These are phyloP conservation scores for Prunus yedoensis DNA, from an alignment of 331 rosid species.

Conservation along the genomic window DNA sequence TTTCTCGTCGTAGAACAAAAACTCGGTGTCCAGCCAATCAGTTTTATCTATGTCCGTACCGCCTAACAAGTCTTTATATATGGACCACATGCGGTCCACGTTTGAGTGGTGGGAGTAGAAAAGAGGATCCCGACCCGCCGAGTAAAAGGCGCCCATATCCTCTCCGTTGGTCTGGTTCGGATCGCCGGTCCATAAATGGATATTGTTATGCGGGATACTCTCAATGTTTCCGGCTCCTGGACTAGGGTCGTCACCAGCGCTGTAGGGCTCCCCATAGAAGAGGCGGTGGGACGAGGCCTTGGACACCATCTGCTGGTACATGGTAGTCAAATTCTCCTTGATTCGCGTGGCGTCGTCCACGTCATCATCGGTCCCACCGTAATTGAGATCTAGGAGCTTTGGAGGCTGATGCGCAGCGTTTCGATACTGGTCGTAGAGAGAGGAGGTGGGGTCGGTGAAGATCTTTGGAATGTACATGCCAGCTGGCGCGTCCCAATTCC, in stretches of 20 bases:
- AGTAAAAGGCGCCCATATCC: constrained; percentile 43
- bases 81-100: constrained; percentile 66
- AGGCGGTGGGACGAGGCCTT: constrained; percentile 5
- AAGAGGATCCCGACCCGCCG: constrained; percentile 75
- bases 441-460: constrained; percentile 34
- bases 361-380: background rate
- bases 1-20: constrained; percentile 72
- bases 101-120: constrained; percentile 73
- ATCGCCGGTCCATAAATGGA: constrained; percentile 14
- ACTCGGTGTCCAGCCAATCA: constrained; percentile 61
- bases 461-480: constrained; percentile 65
- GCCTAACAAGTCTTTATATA: constrained; percentile 56
- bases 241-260: background rate
- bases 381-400: constrained; percentile 41
- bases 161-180: background rate
- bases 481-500: constrained; percentile 64
- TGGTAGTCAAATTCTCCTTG: constrained; percentile 3
- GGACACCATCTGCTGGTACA: constrained; percentile 30
- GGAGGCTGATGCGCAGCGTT: constrained; percentile 47
- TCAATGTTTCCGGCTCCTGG: constrained; percentile 15
- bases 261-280: constrained; percentile 18
- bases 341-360: background rate
- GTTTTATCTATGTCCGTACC: constrained; percentile 45
- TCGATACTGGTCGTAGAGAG: constrained; percentile 53
- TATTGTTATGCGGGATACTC: constrained; percentile 10